Conservation (phyloP, 768 basidiomycete species). For the Calocybe cyanea region DNA sequence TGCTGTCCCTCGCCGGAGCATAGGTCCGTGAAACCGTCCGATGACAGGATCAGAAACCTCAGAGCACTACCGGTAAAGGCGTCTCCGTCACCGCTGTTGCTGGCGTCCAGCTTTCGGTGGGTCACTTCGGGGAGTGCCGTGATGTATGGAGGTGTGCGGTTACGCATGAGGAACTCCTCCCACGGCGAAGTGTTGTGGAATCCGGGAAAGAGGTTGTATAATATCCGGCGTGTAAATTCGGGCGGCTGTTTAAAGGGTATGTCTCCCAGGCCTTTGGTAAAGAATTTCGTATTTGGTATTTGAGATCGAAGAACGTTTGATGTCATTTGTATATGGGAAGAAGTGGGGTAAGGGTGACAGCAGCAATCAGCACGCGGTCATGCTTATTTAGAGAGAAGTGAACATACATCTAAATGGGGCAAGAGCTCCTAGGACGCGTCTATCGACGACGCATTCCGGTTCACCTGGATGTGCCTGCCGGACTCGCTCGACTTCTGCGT, state of each 20-base stretch:
- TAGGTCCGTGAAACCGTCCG: slow-evolving; percentile 64
- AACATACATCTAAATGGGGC: slow-evolving; percentile 72
- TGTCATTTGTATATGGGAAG: no score
- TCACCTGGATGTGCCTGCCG: slow-evolving; percentile 64
- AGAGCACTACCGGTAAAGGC: slow-evolving; percentile 26
- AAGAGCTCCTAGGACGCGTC: slow-evolving; percentile 71
- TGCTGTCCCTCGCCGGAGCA: slow-evolving; percentile 46
- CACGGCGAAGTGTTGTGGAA: slow-evolving; percentile 57
- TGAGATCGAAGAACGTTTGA: no score
- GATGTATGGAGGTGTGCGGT: slow-evolving; percentile 64
- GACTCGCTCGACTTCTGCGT: slow-evolving; percentile 63
- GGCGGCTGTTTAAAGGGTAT: slow-evolving; percentile 75
- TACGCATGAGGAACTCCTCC: slow-evolving; percentile 65
- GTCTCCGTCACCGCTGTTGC: slow-evolving; percentile 2
- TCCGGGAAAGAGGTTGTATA: slow-evolving; percentile 64
- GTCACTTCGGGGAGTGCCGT: slow-evolving; percentile 60
- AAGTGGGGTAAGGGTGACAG: slow-evolving; percentile 6
- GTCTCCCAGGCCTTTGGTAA: slow-evolving; percentile 57
- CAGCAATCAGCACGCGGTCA: slow-evolving; percentile 8
- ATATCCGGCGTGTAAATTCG: slow-evolving; percentile 58
- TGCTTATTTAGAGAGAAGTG: slow-evolving; percentile 16
- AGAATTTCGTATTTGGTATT: neutral
- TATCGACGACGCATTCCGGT: slow-evolving; percentile 60
- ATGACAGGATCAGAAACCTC: slow-evolving; percentile 59
- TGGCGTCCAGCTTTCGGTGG: slow-evolving; percentile 43